Base-by-base conservation (phyloP, 176 grass and related monocot genomes). In the Cenchrus purpureus region DNA sequence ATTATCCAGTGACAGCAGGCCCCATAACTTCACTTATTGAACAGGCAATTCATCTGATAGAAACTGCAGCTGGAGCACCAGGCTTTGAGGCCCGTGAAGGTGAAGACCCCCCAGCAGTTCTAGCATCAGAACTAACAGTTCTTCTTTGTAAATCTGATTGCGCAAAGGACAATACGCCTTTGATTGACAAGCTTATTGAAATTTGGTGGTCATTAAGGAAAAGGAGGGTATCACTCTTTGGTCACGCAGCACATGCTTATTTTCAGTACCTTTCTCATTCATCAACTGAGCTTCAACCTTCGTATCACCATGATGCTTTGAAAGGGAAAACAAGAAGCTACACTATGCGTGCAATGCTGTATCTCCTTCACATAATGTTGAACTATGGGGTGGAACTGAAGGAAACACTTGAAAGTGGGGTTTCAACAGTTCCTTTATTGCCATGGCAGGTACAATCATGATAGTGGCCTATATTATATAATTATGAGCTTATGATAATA, bases 351-450 rank as follows among this genome's bases (percentile, higher is more conserved):
- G 91, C 89, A 37, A 82, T 95, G 87, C 55, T 98, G 66, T 91
- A 93, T 86, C 52, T 98, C 66, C 93, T 98, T 50, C 95, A 95
- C 79, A 92, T 98, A 90, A 87, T 95, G 75, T 82, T 95, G 71
- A 95, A 98, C 77, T 98, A 98, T 71, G 93, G 93, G 63, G 85
- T 90, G 74, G 95, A 98, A 82, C 84, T 98, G 83, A 95, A 83
- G 60, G 91, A 92, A 85, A 93, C 81, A 68, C 86, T 98, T 54
- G 87, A 89, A 90, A 71, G 70, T 65, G 95, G 91, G 65, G 83
- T 98, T 89, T 85, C 87, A 83, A 50, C 68, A 80, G 93, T 95
- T 93, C 87, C 95, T 69, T 75, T 93, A 87, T 86, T 95, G 82
- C 91, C 93, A 79, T 98, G 91, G 95, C 95, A 98, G 91, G 95